Evolutionary conservation across 164 flowering plant species (phyloP).

Genomic region (Stephania japonica): DNA sequence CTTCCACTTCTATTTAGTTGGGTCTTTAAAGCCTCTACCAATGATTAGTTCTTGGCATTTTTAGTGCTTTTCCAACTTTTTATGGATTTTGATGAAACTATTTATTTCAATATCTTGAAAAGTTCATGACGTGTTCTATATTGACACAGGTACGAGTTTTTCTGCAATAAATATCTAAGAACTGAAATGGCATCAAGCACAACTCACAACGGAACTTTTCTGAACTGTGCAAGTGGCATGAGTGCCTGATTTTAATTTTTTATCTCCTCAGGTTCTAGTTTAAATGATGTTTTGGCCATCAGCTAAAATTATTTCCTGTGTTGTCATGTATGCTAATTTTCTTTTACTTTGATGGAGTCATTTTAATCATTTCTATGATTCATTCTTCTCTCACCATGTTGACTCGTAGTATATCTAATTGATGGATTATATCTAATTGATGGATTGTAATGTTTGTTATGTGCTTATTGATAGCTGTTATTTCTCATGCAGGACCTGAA

Average conservation of each 20-base stretch:
- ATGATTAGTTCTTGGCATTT: no score
- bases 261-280: background rate
- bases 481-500: slow-evolving; percentile 37
- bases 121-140: no score
- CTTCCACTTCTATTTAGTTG: no score
- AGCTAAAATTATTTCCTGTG: background rate
- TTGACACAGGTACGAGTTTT: no score
- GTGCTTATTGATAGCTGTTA: slow-evolving; percentile 12
- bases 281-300: background rate
- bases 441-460: background rate
- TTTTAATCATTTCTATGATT: no score
- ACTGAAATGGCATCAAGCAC: background rate
- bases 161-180: background rate
- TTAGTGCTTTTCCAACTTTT: background rate
- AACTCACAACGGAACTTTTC: background rate
- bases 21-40: no score
- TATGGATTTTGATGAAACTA: no score
- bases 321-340: background rate
- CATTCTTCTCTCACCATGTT: no score
- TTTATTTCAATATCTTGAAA: no score
- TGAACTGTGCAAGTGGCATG: no score
- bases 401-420: no score
- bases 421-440: background rate
- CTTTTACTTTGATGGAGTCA: background rate
- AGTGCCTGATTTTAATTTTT: background rate